A percentile compares a stretch with the other conserved stretches of the same genome.
Evolutionary conservation across 116 monocot genomes (phyloP).

Genomic region (Cymodocea nodosa): DNA sequence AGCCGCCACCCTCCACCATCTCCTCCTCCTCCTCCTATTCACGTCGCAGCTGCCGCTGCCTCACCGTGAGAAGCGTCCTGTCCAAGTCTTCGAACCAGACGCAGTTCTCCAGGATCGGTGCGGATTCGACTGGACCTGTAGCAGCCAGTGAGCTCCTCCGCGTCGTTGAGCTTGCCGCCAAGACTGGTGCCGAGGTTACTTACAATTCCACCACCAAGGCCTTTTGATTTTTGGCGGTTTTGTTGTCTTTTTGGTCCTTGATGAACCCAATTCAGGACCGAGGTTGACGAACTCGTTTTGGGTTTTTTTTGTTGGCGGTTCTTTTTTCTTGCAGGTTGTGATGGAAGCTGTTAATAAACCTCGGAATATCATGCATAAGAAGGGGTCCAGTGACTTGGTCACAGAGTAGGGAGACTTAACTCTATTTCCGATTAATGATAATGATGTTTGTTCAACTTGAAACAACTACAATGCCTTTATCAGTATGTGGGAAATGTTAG

Average conservation of each 20-base stretch:
- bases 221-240: neutral
- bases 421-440: no score
- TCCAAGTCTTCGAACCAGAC: slow-evolving; percentile 23
- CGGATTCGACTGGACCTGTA: slow-evolving; percentile 64
- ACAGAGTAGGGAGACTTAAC: slow-evolving; percentile 51
- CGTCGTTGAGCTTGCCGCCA: slow-evolving; percentile 73
- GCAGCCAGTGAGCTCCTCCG: slow-evolving; percentile 57
- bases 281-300: no score
- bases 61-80: slow-evolving; percentile 14
- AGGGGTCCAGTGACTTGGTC: slow-evolving; percentile 78
- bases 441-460: neutral
- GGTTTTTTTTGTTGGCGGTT: no score
- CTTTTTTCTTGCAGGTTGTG: slow-evolving; percentile 43
- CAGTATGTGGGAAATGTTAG: no score
- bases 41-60: neutral
- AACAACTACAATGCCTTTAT: no score
- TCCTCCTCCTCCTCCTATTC: neutral
- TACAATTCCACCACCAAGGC: neutral
- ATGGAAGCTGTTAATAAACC: slow-evolving; percentile 97
- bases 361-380: slow-evolving; percentile 73
- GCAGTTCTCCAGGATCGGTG: slow-evolving; percentile 44
- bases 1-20: no score
- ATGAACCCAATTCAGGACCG: neutral
- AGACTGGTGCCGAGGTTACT: slow-evolving; percentile 73
- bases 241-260: neutral